Evolutionary conservation across 2,329 filamentous ascomycete species (phyloP).

Genomic region (Phialemoniopsis sp.): DNA sequence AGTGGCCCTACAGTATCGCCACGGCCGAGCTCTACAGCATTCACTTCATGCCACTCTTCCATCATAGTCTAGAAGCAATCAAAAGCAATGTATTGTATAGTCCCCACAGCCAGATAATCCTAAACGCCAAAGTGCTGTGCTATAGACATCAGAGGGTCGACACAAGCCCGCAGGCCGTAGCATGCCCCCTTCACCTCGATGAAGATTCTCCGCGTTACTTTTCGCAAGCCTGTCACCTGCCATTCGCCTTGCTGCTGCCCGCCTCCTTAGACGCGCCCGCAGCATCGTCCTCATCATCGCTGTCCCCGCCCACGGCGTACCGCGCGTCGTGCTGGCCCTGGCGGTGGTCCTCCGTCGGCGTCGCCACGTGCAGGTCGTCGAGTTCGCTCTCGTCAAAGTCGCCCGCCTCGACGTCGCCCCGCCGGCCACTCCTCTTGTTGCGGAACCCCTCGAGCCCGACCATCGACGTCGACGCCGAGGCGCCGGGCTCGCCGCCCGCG

Average conservation of each 20-base stretch:
- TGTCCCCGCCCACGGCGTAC: slow-evolving; percentile 55
- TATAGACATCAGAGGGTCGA: no score
- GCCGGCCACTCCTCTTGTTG: slow-evolving; percentile 29
- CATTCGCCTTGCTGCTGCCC: slow-evolving; percentile 16
- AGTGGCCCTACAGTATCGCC: no score
- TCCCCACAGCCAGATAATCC: no score
- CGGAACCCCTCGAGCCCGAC: slow-evolving; percentile 40
- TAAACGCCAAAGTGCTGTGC: no score
- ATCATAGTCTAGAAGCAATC: no score
- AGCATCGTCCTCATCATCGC: slow-evolving; percentile 48
- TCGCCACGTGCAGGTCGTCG: slow-evolving; percentile 53
- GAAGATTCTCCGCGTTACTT: no score
- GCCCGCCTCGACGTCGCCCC: slow-evolving; percentile 54
- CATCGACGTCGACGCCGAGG: slow-evolving; percentile 19
- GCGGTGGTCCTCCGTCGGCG: slow-evolving; percentile 30
- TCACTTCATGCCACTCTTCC: no score
- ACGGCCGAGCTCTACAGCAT: no score
- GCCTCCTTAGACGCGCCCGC: slow-evolving; percentile 11
- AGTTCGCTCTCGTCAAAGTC: slow-evolving; percentile 65
- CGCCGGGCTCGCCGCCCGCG: slow-evolving; percentile 28
- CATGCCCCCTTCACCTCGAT: no score
- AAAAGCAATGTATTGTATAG: no score
- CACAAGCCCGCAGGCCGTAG: no score
- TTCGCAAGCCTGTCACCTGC: slow-evolving; percentile 2
- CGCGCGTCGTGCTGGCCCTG: slow-evolving; percentile 32